Evolutionary conservation across 768 basidiomycete species (phyloP).

Genomic region (Mycena galericulata): DNA sequence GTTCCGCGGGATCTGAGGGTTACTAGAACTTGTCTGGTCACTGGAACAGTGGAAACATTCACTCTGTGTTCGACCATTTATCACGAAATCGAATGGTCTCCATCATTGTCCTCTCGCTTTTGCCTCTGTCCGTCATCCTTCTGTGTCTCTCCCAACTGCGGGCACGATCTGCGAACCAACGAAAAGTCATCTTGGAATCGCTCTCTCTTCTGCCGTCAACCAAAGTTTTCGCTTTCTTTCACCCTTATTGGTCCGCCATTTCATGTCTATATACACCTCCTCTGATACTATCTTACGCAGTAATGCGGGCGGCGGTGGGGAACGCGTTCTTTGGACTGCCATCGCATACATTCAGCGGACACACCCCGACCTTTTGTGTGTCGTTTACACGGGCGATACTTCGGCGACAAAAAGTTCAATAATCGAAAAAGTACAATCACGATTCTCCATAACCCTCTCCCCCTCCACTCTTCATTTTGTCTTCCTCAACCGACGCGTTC

Average conservation of each 20-base stretch:
- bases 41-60: too few species aligned
- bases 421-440: constrained; percentile 83
- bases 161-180: background rate
- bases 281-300: constrained; percentile 62
- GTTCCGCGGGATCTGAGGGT: too few species aligned
- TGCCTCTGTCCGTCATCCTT: constrained; percentile 6
- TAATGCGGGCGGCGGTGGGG: constrained; percentile 97
- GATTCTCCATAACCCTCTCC: constrained; percentile 68
- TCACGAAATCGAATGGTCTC: background rate
- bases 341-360: constrained; percentile 79
- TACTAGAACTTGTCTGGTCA: too few species aligned
- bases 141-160: constrained; percentile 8
- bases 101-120: background rate
- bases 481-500: constrained; percentile 74
- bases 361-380: constrained; percentile 72
- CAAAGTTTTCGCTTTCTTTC: constrained; percentile 70
- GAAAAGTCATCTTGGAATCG: constrained; percentile 9
- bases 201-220: constrained; percentile 31
- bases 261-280: background rate
- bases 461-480: constrained; percentile 81
- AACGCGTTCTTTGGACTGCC: constrained; percentile 95
- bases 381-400: constrained; percentile 92
- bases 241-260: constrained; percentile 89
- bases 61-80: too few species aligned
- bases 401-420: constrained; percentile 86